Evolutionary conservation across 257 asterid species (phyloP).

Genomic region (Echium plantagineum): DNA sequence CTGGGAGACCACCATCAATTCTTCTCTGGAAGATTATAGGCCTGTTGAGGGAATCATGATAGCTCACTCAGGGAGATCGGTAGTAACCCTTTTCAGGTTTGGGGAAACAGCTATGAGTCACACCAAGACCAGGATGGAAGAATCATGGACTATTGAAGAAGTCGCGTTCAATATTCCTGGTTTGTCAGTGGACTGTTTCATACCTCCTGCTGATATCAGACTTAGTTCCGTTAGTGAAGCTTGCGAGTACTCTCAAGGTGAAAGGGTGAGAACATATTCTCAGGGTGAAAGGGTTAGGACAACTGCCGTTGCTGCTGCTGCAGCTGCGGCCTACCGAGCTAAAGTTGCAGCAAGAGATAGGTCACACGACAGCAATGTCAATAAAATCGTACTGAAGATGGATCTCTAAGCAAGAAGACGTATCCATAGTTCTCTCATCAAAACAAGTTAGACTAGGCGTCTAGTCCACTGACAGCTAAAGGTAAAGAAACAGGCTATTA

Average conservation of each 20-base stretch:
- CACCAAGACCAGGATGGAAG: constrained; percentile 73
- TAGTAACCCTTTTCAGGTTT: constrained; percentile 57
- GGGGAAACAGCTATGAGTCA: constrained; percentile 79
- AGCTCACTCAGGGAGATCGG: constrained; percentile 63
- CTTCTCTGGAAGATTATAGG: constrained; percentile 56
- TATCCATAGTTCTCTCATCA: not conserved
- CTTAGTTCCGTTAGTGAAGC: constrained; percentile 32
- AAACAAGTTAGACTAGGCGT: not conserved
- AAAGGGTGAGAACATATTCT: constrained; percentile 32
- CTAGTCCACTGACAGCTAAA: constrained; percentile 24
- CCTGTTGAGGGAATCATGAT: constrained; percentile 72
- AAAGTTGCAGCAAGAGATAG: constrained; percentile 38
- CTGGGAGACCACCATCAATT: constrained; percentile 67
- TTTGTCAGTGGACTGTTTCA: constrained; percentile 55
- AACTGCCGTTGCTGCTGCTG: constrained; percentile 28
- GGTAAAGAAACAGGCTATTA: constrained; percentile 22
- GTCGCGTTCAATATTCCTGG: constrained; percentile 62
- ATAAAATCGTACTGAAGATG: constrained; percentile 34
- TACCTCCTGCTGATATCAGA: constrained; percentile 64
- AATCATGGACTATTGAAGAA: constrained; percentile 62
- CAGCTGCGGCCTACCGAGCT: constrained; percentile 34
- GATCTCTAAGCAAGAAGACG: constrained; percentile 12
- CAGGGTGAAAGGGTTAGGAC: constrained; percentile 36
- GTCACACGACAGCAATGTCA: constrained; percentile 18
- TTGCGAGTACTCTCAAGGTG: constrained; percentile 43